Evolutionary conservation across 257 asterid genomes (phyloP), one percentile per base, ranked within the genome.

Genomic region (Plantago elongata): DNA sequence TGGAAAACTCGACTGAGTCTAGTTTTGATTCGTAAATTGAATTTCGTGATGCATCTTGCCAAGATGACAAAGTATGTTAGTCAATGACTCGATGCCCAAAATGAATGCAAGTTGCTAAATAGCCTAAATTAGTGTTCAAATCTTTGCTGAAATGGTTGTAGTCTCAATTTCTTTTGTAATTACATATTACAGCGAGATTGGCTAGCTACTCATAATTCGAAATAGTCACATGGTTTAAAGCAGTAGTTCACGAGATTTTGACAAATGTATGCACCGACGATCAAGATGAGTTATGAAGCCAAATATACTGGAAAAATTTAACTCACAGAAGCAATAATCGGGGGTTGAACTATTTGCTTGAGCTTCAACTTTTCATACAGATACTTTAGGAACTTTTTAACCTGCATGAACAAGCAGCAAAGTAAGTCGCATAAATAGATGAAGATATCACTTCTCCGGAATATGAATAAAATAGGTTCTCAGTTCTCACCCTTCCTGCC

Each of bases 261-360:
- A n/a, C 10, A 11, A 52, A 27, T 9, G 40, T 30, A 22, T 22
- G 13, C 7, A 52, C 6, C 9, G 59, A 52, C 9, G 5, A 54
- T 1, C 16, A 11, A 27, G 9, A 54, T 54, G n/a, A 54, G 37
- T 9, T 18, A 17, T 38, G 13, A n/a, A 34, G 9, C 5, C 27
- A 17, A 22, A 5, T 18, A 15, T 64, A 3, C 9, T 44, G 43
- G 55, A 69, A 72, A 66, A 56, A 12, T 27, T 64, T 60, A 51
- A 82, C 99, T 87, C 77, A 93, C 99, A 11, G 99, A 87, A 63
- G 99, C 97, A 72, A 93, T 89, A 54, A 93, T 93, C 37, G 99
- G 97, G 29, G 99, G 99, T 69, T 89, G 97, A 70, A 89, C 51
- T 40, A 92, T 80, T 74, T 92, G 99, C 83, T 85, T 87, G 79